These are phyloP conservation scores for Lentinula guzmanii DNA, from an alignment of 768 basidiomycete species.

Conservation along the genomic window DNA sequence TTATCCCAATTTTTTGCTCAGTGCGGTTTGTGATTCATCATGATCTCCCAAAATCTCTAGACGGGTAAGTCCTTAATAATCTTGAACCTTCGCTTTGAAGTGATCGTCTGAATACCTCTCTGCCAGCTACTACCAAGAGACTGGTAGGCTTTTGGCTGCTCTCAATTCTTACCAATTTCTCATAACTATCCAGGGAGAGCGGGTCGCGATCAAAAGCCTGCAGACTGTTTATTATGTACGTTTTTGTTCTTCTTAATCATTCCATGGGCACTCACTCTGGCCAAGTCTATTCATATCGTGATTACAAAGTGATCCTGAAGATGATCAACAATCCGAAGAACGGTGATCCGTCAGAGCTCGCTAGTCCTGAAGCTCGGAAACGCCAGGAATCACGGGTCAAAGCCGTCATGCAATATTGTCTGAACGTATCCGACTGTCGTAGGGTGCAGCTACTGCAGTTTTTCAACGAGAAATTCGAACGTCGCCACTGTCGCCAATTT, in stretches of 20 bases:
- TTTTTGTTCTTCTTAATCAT: constrained; percentile 30
- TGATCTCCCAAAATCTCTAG: constrained; percentile 74
- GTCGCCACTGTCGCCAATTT: constrained; percentile 51
- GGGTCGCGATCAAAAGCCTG: constrained; percentile 80
- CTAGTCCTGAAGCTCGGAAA: constrained; percentile 50
- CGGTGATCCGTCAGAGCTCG: constrained; percentile 23
- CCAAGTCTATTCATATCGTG: constrained; percentile 60
- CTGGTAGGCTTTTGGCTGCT: constrained; percentile 29
- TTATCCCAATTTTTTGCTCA: constrained; percentile 17
- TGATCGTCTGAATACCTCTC: constrained; percentile 2
- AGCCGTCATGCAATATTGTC: constrained; percentile 74
- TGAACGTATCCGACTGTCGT: constrained; percentile 79
- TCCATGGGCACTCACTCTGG: constrained; percentile 1
- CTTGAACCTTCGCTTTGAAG: background rate
- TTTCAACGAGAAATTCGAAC: constrained; percentile 79
- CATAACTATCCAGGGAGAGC: constrained; percentile 51
- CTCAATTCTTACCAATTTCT: background rate
- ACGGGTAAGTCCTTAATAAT: constrained; percentile 48
- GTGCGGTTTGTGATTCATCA: constrained; percentile 93
- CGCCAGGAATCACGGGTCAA: constrained; percentile 60
- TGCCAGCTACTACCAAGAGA: constrained; percentile 86
- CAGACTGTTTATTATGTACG: constrained; percentile 86
- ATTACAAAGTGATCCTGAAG: constrained; percentile 46
- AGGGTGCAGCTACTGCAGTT: constrained; percentile 83
- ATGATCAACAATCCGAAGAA: constrained; percentile 58